These are phyloP conservation scores for Macrocystidia cucumis DNA, from an alignment of 1,284 basidiomycete genomes.

Conservation along the genomic window DNA sequence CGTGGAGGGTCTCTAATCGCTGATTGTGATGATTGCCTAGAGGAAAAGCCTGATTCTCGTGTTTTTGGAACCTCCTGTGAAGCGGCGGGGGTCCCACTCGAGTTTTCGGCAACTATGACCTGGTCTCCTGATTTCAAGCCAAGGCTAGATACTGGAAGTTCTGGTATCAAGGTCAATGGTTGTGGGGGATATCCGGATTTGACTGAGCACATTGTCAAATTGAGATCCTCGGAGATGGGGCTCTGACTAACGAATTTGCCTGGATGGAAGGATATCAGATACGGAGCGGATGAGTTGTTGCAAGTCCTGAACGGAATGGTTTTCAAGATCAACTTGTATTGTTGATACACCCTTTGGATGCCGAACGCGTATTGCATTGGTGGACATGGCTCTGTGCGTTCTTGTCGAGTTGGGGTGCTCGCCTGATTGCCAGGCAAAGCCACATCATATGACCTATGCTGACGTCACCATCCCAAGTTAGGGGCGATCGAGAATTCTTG, in stretches of 20 bases:
- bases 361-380: conserved; percentile 64
- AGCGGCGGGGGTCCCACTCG: conserved; percentile 11
- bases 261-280: conserved; percentile 67
- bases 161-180: conserved; percentile 60
- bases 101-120: conserved; percentile 64
- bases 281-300: conserved; percentile 60
- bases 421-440: too few relatives aligned
- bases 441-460: too few relatives aligned
- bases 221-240: conserved; percentile 6
- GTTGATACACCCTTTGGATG: conserved; percentile 80
- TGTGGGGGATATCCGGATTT: conserved; percentile 83
- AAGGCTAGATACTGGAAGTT: conserved; percentile 66
- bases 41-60: neutral
- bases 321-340: conserved; percentile 59
- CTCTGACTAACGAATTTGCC: conserved; percentile 62
- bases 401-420: too few relatives aligned
- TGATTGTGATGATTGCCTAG: neutral
- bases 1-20: conserved; percentile 8
- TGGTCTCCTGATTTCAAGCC: conserved; percentile 77
- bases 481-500: too few relatives aligned
- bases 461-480: too few relatives aligned
- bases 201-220: conserved; percentile 36
- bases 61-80: conserved; percentile 1
- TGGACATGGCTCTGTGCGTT: too few relatives aligned
- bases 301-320: conserved; percentile 62